Conservation (phyloP, 148 eudicot genomes). For the Simmondsia chinensis region DNA sequence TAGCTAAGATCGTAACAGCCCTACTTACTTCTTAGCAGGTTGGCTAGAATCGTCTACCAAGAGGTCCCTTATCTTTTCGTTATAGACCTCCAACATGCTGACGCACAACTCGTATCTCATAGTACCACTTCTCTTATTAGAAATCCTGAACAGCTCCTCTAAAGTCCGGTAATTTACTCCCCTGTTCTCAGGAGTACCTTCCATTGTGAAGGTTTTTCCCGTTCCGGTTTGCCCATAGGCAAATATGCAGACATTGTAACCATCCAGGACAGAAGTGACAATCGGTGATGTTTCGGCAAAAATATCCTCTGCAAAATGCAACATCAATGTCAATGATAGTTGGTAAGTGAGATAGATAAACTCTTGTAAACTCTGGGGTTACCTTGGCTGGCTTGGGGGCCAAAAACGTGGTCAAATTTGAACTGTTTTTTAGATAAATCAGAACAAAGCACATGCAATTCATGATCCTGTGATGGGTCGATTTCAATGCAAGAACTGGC, state of each 20-base stretch:
- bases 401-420: slow-evolving; percentile 90
- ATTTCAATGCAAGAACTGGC: slow-evolving; percentile 54
- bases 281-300: slow-evolving; percentile 60
- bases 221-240: slow-evolving; percentile 99
- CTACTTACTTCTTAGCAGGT: slow-evolving; percentile 61
- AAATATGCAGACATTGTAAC: slow-evolving; percentile 92
- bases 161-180: slow-evolving; percentile 90
- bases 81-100: slow-evolving; percentile 98
- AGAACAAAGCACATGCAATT: slow-evolving; percentile 49
- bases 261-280: slow-evolving; percentile 81
- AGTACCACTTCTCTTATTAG: slow-evolving; percentile 48
- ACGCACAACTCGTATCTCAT: slow-evolving; percentile 74
- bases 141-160: slow-evolving; percentile 66
- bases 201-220: slow-evolving; percentile 97
- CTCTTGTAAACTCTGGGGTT: slow-evolving; percentile 1
- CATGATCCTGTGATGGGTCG: slow-evolving; percentile 65
- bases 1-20: too few species aligned
- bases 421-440: slow-evolving; percentile 87
- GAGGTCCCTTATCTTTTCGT: slow-evolving; percentile 89
- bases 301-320: slow-evolving; percentile 58
- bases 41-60: slow-evolving; percentile 61
- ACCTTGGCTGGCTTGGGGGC: slow-evolving; percentile 83
- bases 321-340: slow-evolving; percentile 8
- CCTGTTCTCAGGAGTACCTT: slow-evolving; percentile 81
- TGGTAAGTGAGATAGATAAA: neutral